A percentile compares a stretch with the other conserved stretches of the same genome.
phyloP scores from a whole-genome alignment of 306 rosid genomes.

The Astragalus glycyphyllos region DNA sequence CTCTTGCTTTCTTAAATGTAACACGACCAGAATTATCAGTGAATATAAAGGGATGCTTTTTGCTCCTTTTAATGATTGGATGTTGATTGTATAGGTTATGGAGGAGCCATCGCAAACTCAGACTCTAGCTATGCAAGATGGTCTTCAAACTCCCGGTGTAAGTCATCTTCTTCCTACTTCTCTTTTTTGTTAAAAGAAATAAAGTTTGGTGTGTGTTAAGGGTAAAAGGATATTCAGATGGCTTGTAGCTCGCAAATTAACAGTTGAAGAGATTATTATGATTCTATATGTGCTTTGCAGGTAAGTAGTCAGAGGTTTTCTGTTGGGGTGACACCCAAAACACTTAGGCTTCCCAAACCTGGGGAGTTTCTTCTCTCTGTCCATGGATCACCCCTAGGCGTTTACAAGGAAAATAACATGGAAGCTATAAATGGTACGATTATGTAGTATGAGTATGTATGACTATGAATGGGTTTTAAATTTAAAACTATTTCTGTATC shows the following conservation, averaged over 20 bases:
- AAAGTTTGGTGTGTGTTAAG: too few relatives aligned
- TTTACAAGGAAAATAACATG: slow-evolving; percentile 88
- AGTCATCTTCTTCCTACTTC: too few relatives aligned
- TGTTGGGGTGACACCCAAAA: slow-evolving; percentile 87
- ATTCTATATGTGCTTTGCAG: slow-evolving; percentile 48
- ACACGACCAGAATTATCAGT: too few relatives aligned
- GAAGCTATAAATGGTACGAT: slow-evolving; percentile 80
- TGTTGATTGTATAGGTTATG: too few relatives aligned
- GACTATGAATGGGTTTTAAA: too few relatives aligned
- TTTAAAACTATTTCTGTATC: slow-evolving; percentile 28
- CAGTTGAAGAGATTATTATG: slow-evolving; percentile 21
- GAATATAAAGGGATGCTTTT: too few relatives aligned
- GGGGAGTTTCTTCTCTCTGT: slow-evolving; percentile 94
- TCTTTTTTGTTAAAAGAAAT: too few relatives aligned
- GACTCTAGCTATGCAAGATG: too few relatives aligned
- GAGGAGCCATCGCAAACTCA: too few relatives aligned
- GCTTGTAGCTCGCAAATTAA: background rate
- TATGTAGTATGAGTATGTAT: background rate
- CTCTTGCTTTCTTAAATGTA: too few relatives aligned
- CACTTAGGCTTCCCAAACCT: slow-evolving; percentile 75
- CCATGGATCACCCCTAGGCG: slow-evolving; percentile 91
- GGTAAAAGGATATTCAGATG: background rate
- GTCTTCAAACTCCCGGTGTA: too few relatives aligned
- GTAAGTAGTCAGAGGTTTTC: slow-evolving; percentile 77
- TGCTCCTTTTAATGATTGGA: too few relatives aligned